These are phyloP conservation scores for Metschnikowia drakensbergensis DNA, from an alignment of 805 yeast genomes.

Conservation along the genomic window DNA sequence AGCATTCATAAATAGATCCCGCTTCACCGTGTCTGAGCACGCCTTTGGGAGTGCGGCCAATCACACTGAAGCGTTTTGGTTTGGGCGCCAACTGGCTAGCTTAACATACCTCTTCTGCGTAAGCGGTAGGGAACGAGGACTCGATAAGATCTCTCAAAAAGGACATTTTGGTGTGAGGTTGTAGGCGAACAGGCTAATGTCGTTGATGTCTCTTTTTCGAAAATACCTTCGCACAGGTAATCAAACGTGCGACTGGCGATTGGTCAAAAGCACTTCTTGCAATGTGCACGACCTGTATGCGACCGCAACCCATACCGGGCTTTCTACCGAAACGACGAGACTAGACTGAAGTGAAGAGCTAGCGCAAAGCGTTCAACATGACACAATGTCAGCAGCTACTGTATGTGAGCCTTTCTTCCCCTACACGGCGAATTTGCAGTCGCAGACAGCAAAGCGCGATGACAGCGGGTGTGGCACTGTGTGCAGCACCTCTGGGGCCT, in stretches of 20 bases:
- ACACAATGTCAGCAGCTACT: too few species aligned
- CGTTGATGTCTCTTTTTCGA: slow-evolving; percentile 6
- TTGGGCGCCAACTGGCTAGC: neutral
- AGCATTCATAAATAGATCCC: neutral
- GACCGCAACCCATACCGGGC: neutral
- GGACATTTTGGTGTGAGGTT: slow-evolving; percentile 31
- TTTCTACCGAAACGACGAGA: neutral
- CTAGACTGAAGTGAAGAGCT: too few species aligned
- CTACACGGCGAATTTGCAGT: neutral
- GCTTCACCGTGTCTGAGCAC: neutral
- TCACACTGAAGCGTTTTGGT: neutral
- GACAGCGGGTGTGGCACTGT: neutral
- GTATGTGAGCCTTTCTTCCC: too few species aligned
- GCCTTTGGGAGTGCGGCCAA: neutral
- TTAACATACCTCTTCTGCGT: slow-evolving; percentile 66
- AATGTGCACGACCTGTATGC: slow-evolving; percentile 9
- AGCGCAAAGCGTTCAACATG: too few species aligned
- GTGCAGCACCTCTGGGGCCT: neutral
- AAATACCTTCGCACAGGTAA: slow-evolving; percentile 15
- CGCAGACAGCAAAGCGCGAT: neutral
- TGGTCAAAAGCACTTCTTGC: slow-evolving; percentile 13
- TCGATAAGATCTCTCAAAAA: slow-evolving; percentile 74
- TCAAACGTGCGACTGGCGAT: slow-evolving; percentile 22
- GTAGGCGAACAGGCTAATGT: slow-evolving; percentile 6
- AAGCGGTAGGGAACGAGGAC: slow-evolving; percentile 75